These are phyloP conservation scores for Talaromyces sp. DNA, from an alignment of 2,329 filamentous ascomycete species.

Conservation along the genomic window DNA sequence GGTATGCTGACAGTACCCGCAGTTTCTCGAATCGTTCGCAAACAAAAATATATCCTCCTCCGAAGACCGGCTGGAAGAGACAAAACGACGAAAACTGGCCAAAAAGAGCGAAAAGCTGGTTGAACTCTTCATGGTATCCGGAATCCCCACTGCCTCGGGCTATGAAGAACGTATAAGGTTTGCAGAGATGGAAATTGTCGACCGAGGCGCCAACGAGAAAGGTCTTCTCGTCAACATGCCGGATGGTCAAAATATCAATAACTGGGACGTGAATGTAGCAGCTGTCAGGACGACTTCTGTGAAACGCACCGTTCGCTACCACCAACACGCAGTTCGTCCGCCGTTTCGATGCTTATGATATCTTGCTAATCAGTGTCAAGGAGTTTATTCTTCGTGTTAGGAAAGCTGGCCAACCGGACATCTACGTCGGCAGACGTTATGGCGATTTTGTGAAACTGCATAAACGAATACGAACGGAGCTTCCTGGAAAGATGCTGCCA, in stretches of 20 bases:
- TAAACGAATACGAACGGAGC: constrained; percentile 72
- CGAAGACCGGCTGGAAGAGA: constrained; percentile 92
- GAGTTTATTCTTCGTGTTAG: constrained; percentile 89
- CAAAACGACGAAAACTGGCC: constrained; percentile 87
- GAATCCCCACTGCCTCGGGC: constrained; percentile 88
- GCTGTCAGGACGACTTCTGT: constrained; percentile 75
- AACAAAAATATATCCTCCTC: constrained; percentile 96
- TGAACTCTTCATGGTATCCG: constrained; percentile 99
- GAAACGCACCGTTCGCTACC: constrained; percentile 82
- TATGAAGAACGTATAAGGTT: constrained; percentile 98
- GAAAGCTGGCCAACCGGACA: constrained; percentile 67
- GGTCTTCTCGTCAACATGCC: constrained; percentile 83
- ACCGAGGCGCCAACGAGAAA: constrained; percentile 85
- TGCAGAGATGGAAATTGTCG: constrained; percentile 93
- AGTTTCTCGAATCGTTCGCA: constrained; percentile 97
- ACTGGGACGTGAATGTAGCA: constrained; percentile 95
- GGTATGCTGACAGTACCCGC: constrained; percentile 18
- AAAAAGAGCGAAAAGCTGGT: constrained; percentile 92
- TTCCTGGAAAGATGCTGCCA: constrained; percentile 86
- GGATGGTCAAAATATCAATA: constrained; percentile 87
- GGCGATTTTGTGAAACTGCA: constrained; percentile 81
- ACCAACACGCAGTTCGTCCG: constrained; percentile 75
- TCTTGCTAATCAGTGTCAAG: constrained; percentile 40
- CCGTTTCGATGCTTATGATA: not conserved
- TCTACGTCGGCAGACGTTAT: constrained; percentile 80